Conservation (phyloP, 805 yeast genomes). For the Huiozyma sinensis region DNA sequence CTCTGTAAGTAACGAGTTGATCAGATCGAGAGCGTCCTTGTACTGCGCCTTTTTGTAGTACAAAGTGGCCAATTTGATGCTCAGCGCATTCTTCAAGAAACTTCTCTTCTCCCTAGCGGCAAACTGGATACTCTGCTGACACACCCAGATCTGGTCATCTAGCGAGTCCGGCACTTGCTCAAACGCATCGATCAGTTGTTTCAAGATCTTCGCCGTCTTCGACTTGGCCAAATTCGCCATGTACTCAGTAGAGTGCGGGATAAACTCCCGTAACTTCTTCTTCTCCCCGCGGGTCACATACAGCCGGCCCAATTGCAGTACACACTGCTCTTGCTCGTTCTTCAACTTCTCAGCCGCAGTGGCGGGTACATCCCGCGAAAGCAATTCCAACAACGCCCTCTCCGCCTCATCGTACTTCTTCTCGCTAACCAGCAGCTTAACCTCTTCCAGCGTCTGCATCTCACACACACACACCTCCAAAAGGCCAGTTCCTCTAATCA, state of each 20-base stretch:
- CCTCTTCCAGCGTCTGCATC: constrained; percentile 38
- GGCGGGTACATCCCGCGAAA: constrained; percentile 23
- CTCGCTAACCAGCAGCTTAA: constrained; percentile 45
- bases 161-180: constrained; percentile 51
- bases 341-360: constrained; percentile 29
- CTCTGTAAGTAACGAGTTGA: constrained; percentile 64
- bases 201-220: constrained; percentile 85
- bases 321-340: constrained; percentile 55
- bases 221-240: constrained; percentile 82
- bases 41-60: constrained; percentile 56
- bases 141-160: constrained; percentile 61
- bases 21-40: constrained; percentile 61
- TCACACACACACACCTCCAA: no score
- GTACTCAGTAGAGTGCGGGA: constrained; percentile 56
- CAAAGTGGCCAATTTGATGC: constrained; percentile 69
- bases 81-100: constrained; percentile 80
- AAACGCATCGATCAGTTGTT: constrained; percentile 66
- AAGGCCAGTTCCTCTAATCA: no score
- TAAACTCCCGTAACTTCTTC: constrained; percentile 46
- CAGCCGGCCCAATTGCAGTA: constrained; percentile 64
- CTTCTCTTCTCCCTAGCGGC: constrained; percentile 72
- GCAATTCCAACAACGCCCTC: constrained; percentile 40
- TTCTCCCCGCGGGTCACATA: constrained; percentile 43
- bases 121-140: constrained; percentile 80
- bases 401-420: constrained; percentile 52